Base-by-base conservation (phyloP, 257 asterid species). In the Forsythia viridissima region DNA sequence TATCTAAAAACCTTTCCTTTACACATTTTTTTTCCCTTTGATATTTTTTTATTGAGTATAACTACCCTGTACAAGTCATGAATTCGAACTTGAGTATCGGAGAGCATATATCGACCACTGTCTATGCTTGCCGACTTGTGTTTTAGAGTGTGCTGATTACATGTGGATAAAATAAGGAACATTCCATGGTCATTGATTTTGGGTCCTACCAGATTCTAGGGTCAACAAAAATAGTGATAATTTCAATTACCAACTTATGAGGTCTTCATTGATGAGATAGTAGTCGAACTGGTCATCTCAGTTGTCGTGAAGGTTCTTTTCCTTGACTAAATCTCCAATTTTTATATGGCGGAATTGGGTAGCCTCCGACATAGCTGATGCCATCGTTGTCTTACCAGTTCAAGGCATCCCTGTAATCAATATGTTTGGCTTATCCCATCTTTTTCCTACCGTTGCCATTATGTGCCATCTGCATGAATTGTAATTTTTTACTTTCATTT, bases 381-480 rank as follows among this genome's bases (percentile, higher is more conserved):
- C 86, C 73, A 76, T 94, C 71, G 93, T 90, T 30, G 99, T 93
- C 86, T 95, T 95, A 5, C 99, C 98, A 0, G 98, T 93, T 66
- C 98, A 98, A 20, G 99, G 98, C 30, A 97, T 91, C 65, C 99
- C 97, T 4, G 98, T 93, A 3, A 95, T 85, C 52, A 94, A 88
- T 44, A 95, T 63, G 86, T 95, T 95, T 0, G 98, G 97, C 77
- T 76, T 91, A 80, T 83, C 80, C 91, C 80, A 93, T 84, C 79
- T 75, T 85, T 72, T 76, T 86, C 78, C 57, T 79, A 10, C 85
- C 82, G 78, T 82, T 75, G 80, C 80, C 86, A 55, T 73, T 80
- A 59, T 80, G 84, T 61, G 90, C 89, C 96, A 75, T 15, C 43
- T 1, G 69, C 75, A 61, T 20, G 24, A 24, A 24, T 24, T 24